Conservation (phyloP, 1,284 basidiomycete species). For the Pascua sp. region DNA sequence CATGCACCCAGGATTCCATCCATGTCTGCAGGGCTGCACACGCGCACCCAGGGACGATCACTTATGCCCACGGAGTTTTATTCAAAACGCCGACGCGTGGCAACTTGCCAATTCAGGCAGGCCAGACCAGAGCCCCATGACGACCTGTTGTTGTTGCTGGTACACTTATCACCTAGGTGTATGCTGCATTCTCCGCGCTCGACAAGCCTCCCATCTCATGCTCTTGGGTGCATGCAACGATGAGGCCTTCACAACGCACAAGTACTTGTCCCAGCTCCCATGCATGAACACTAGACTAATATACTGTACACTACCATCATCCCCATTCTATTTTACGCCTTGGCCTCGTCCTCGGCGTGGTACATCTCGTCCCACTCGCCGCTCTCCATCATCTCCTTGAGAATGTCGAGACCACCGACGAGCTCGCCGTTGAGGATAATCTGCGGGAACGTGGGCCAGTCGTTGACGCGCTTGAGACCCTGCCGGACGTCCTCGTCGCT, state of each 20-base stretch:
- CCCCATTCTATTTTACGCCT: background rate
- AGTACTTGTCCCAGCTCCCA: too few species aligned
- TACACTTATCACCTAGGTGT: too few species aligned
- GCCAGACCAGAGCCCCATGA: too few species aligned
- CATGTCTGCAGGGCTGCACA: too few species aligned
- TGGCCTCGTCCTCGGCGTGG: conserved; percentile 7
- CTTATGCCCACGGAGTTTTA: background rate
- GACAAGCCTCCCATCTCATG: background rate
- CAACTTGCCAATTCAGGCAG: too few species aligned
- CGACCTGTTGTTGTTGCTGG: too few species aligned
- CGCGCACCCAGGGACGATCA: too few species aligned
- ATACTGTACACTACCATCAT: background rate
- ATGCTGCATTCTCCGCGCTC: background rate
- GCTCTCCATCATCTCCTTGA: conserved; percentile 60
- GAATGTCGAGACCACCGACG: conserved; percentile 66
- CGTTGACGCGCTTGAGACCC: conserved; percentile 53
- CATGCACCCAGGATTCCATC: too few species aligned
- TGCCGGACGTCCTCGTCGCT: conserved; percentile 66
- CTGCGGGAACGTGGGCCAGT: conserved; percentile 56
- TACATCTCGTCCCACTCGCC: conserved; percentile 49
- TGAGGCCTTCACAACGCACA: conserved; percentile 2
- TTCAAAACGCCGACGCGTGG: background rate
- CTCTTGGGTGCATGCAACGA: too few species aligned
- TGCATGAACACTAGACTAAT: too few species aligned
- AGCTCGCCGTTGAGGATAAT: conserved; percentile 82